Conservation (phyloP, 306 rosid species). For the Rosa rugosa region DNA sequence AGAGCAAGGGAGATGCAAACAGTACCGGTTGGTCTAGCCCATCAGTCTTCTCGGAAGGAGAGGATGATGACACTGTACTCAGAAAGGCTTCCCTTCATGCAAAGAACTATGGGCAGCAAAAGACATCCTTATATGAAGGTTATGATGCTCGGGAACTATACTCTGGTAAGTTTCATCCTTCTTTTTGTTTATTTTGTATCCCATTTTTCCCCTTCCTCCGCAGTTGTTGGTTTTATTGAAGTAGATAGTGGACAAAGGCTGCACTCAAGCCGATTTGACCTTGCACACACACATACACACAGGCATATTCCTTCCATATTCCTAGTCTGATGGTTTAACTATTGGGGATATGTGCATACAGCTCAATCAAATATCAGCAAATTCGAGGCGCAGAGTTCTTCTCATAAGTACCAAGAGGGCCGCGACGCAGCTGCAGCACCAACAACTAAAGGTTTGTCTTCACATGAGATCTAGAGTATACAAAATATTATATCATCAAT, state of each 20-base stretch:
- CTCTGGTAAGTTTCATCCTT: constrained; percentile 33
- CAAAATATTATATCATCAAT: not conserved
- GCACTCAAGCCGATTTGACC: not conserved
- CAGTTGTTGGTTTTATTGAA: not conserved
- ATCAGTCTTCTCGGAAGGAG: constrained; percentile 95
- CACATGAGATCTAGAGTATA: constrained; percentile 17
- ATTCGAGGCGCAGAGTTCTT: constrained; percentile 49
- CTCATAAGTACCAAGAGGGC: constrained; percentile 56
- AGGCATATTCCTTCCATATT: not conserved
- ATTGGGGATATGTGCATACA: constrained; percentile 25
- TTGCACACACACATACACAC: not conserved
- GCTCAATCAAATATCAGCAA: constrained; percentile 51
- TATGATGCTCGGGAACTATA: constrained; percentile 52
- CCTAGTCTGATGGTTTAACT: constrained; percentile 22
- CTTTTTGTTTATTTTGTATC: constrained; percentile 2
- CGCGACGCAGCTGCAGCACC: constrained; percentile 50
- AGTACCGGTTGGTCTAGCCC: constrained; percentile 85
- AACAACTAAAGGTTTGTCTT: constrained; percentile 71
- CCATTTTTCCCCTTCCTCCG: not conserved
- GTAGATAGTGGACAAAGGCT: not conserved
- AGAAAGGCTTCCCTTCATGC: constrained; percentile 68
- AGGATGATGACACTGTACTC: constrained; percentile 82
- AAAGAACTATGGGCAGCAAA: constrained; percentile 67
- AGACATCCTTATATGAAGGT: constrained; percentile 50
- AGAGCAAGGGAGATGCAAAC: constrained; percentile 83